phyloP scores from a whole-genome alignment of 768 basidiomycete species.

The Chalciporus sphaerocephalus region DNA sequence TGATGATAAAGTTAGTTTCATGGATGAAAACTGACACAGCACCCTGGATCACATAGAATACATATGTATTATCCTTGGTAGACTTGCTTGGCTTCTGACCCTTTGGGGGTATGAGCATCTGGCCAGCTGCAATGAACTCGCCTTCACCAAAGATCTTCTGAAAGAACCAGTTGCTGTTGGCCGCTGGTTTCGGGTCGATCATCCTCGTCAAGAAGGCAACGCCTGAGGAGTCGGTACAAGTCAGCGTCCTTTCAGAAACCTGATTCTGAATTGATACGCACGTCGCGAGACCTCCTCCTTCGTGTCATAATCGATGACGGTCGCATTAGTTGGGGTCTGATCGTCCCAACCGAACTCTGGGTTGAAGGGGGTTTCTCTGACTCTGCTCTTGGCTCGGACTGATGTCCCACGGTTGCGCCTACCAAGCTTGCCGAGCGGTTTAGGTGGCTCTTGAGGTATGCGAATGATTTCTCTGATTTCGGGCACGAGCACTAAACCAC shows the following conservation, averaged over 20 bases:
- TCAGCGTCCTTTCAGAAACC: conserved; percentile 1
- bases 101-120: conserved; percentile 74
- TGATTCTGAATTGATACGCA: conserved; percentile 40
- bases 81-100: conserved; percentile 83
- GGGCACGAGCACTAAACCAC: conserved; percentile 51
- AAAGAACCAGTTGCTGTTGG: conserved; percentile 71
- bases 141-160: conserved; percentile 91
- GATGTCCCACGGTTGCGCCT: conserved; percentile 32
- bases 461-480: conserved; percentile 64
- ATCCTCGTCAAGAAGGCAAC: conserved; percentile 73
- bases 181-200: conserved; percentile 57
- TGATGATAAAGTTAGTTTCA: conserved; percentile 69
- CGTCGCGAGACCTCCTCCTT: conserved; percentile 64
- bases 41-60: conserved; percentile 84
- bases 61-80: conserved; percentile 91
- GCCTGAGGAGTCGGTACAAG: conserved; percentile 40
- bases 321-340: conserved; percentile 59
- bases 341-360: conserved; percentile 87
- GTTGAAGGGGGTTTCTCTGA: conserved; percentile 30
- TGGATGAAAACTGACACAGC: conserved; percentile 85
- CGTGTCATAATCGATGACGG: conserved; percentile 64
- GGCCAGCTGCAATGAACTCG: conserved; percentile 87
- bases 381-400: conserved; percentile 36
- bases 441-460: conserved; percentile 46
- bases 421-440: conserved; percentile 42